Conservation (phyloP, 805 yeast genomes). For the Myxozyma neotropica region DNA sequence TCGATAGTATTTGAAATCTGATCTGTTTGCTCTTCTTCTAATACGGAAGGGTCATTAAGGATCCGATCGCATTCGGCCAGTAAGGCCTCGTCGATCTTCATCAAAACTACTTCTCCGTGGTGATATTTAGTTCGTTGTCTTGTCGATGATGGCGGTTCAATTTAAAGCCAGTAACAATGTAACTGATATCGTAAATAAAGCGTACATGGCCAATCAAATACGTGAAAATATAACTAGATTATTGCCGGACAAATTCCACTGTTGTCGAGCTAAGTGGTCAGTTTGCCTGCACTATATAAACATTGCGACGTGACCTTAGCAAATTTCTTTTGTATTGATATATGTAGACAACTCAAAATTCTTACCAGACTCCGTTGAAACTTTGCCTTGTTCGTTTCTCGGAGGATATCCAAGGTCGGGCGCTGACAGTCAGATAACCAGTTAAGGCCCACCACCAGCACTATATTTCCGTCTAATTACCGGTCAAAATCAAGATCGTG, state of each 20-base stretch:
- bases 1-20: constrained; percentile 18
- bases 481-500: too few relatives aligned
- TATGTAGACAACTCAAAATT: too few relatives aligned
- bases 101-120: not conserved
- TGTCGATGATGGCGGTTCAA: not conserved
- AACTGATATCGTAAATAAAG: not conserved
- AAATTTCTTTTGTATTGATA: too few relatives aligned
- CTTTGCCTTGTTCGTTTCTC: too few relatives aligned
- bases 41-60: constrained; percentile 26
- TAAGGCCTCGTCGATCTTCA: constrained; percentile 9
- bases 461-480: too few relatives aligned
- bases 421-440: too few relatives aligned
- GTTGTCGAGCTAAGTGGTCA: not conserved
- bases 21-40: constrained; percentile 30
- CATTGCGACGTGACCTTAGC: too few relatives aligned
- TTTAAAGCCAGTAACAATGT: not conserved
- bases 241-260: not conserved
- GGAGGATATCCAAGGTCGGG: too few relatives aligned
- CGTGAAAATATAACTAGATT: not conserved
- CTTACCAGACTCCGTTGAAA: too few relatives aligned
- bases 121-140: not conserved
- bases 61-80: constrained; percentile 22
- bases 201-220: not conserved
- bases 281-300: too few relatives aligned
- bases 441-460: too few relatives aligned